These are phyloP conservation scores for Hypoxylon perforatum DNA, from an alignment of 495 filamentous ascomycete species.

Conservation along the genomic window DNA sequence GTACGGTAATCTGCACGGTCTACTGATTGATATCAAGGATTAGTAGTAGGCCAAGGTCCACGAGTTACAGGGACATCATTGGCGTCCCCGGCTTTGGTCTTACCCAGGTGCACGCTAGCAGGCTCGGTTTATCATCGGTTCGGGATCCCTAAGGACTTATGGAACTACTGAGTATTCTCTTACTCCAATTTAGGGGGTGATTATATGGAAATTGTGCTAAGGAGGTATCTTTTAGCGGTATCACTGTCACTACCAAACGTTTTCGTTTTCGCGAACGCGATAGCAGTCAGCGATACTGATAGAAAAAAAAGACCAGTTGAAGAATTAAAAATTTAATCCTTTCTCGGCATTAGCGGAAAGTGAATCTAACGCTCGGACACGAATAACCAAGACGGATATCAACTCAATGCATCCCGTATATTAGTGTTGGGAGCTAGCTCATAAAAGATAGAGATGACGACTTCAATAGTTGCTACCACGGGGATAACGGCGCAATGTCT, in stretches of 20 bases:
- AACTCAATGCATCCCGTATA: neutral
- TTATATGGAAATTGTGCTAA: too few relatives aligned
- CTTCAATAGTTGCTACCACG: constrained; percentile 13
- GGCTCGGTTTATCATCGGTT: constrained; percentile 38
- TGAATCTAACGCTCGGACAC: neutral
- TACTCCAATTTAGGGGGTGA: too few relatives aligned
- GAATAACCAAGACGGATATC: neutral
- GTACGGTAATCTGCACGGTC: constrained; percentile 35
- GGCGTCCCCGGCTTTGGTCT: neutral
- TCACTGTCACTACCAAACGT: neutral
- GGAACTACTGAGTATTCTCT: neutral
- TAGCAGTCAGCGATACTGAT: constrained; percentile 2
- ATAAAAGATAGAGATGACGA: constrained; percentile 20
- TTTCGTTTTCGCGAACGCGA: constrained; percentile 13
- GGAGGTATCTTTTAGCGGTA: neutral
- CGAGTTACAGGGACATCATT: constrained; percentile 17
- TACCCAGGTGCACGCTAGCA: neutral
- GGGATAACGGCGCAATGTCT: constrained; percentile 1
- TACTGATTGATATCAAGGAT: constrained; percentile 31
- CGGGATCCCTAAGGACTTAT: constrained; percentile 6
- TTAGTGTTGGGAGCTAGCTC: neutral
- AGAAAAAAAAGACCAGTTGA: constrained; percentile 1
- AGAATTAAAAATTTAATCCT: constrained; percentile 2
- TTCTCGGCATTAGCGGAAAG: constrained; percentile 14
- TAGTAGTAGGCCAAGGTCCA: constrained; percentile 12